phyloP scores from a whole-genome alignment of 768 basidiomycete species.

The Fistulinella prunicolor region DNA sequence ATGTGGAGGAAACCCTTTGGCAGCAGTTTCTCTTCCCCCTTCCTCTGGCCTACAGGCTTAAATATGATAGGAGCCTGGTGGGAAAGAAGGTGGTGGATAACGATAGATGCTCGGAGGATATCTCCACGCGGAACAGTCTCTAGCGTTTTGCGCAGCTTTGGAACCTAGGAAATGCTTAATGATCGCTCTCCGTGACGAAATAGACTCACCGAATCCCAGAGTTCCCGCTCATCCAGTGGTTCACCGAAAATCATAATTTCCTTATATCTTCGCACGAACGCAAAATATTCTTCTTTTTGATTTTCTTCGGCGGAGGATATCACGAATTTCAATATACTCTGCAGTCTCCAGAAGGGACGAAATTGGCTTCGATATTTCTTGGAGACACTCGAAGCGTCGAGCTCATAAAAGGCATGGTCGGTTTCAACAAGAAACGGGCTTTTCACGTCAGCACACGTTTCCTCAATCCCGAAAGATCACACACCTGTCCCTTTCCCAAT shows the following conservation, averaged over 20 bases:
- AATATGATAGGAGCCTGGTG: slow-evolving; percentile 9
- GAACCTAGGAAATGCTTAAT: slow-evolving; percentile 14
- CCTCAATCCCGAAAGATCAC: slow-evolving; percentile 21
- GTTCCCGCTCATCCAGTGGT: slow-evolving; percentile 20
- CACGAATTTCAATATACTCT: slow-evolving; percentile 50
- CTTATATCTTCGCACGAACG: slow-evolving; percentile 37
- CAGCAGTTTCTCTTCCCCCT: neutral
- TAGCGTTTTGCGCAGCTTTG: slow-evolving; percentile 17
- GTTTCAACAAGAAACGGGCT: slow-evolving; percentile 72
- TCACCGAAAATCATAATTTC: slow-evolving; percentile 14
- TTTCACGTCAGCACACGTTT: neutral
- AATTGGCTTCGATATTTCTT: slow-evolving; percentile 41
- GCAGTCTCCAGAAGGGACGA: slow-evolving; percentile 48
- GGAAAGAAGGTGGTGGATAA: slow-evolving; percentile 20
- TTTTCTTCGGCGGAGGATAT: slow-evolving; percentile 28
- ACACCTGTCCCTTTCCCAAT: slow-evolving; percentile 48
- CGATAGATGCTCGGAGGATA: slow-evolving; percentile 14
- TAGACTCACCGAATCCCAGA: slow-evolving; percentile 28
- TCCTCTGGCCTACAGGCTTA: slow-evolving; percentile 8
- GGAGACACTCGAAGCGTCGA: slow-evolving; percentile 41
- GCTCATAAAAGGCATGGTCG: slow-evolving; percentile 57
- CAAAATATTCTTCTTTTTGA: slow-evolving; percentile 28
- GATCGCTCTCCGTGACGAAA: neutral
- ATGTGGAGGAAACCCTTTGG: neutral
- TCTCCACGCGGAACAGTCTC: slow-evolving; percentile 24